Percentiles rank a stretch among this genome's conserved stretches.
Conservation (phyloP, 225 moss, liverwort and hornwort genomes). For the Polytrichum commune region DNA sequence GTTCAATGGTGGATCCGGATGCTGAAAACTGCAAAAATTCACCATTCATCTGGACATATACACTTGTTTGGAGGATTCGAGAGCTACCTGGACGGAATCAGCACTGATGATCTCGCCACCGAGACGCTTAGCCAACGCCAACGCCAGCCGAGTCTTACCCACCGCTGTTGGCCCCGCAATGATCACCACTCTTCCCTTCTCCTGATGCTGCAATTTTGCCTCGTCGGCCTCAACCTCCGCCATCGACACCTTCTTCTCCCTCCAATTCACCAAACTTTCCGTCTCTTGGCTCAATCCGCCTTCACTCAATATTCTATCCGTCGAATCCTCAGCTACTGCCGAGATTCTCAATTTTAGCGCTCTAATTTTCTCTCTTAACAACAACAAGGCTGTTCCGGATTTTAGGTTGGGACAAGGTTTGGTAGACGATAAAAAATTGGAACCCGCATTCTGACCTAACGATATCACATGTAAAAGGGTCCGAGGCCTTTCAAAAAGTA, state of each 20-base stretch:
- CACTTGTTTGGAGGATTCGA: neutral
- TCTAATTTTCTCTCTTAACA: neutral
- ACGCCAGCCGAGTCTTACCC: slow-evolving; percentile 79
- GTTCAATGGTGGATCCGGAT: no score
- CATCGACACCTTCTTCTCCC: slow-evolving; percentile 17
- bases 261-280: slow-evolving; percentile 4
- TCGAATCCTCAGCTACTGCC: neutral
- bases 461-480: no score
- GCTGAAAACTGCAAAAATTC: no score
- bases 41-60: neutral
- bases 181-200: slow-evolving; percentile 49
- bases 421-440: no score
- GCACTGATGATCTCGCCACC: slow-evolving; percentile 95
- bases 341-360: slow-evolving; percentile 7
- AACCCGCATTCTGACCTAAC: no score
- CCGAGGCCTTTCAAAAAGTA: no score
- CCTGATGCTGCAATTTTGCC: slow-evolving; percentile 24
- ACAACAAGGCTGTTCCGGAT: slow-evolving; percentile 3
- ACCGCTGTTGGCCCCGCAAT: slow-evolving; percentile 87
- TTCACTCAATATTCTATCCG: neutral
- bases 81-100: slow-evolving; percentile 75
- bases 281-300: neutral
- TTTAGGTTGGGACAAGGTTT: neutral
- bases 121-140: slow-evolving; percentile 68
- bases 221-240: slow-evolving; percentile 11